phyloP scores from a whole-genome alignment of 2,329 filamentous ascomycete genomes.

The Trichoderma citrinoviride region DNA sequence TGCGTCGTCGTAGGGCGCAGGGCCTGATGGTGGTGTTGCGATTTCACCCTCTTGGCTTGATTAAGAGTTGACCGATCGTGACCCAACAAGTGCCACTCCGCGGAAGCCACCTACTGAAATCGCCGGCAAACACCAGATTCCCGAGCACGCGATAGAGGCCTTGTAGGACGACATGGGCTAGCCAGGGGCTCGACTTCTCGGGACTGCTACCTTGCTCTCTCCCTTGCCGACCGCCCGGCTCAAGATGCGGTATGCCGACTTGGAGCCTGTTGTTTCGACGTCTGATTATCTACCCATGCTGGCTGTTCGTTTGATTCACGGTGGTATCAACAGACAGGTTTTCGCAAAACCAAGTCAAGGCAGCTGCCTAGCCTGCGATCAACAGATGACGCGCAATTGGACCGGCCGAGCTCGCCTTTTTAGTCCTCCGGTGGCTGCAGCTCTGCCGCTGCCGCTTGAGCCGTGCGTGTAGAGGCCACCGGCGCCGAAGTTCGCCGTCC shows the following conservation, averaged over 20 bases:
- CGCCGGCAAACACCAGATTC: not conserved
- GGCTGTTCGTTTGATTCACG: not conserved
- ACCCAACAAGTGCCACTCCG: not conserved
- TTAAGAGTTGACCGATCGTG: not conserved
- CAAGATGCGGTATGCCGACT: not conserved
- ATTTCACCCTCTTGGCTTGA: not conserved
- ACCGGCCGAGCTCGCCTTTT: not conserved
- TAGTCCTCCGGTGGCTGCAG: conserved; percentile 11
- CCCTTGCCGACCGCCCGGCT: not conserved
- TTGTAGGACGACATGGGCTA: not conserved
- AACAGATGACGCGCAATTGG: not conserved
- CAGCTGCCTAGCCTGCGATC: not conserved
- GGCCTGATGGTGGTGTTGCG: not conserved
- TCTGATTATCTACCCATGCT: not conserved
- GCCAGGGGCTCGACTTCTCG: not conserved
- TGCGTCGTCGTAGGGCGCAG: not conserved
- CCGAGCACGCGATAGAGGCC: conserved; percentile 16
- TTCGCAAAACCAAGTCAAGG: not conserved
- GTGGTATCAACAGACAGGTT: too few relatives aligned
- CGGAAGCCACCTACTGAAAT: not conserved
- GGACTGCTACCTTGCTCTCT: not conserved
- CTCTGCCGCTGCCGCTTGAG: conserved; percentile 11
- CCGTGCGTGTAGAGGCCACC: not conserved
- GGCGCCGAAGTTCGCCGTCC: not conserved
- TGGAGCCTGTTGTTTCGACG: not conserved